Evolutionary conservation across 2,329 filamentous ascomycete species (phyloP).

Genomic region (Emmonsiellopsis sp.): DNA sequence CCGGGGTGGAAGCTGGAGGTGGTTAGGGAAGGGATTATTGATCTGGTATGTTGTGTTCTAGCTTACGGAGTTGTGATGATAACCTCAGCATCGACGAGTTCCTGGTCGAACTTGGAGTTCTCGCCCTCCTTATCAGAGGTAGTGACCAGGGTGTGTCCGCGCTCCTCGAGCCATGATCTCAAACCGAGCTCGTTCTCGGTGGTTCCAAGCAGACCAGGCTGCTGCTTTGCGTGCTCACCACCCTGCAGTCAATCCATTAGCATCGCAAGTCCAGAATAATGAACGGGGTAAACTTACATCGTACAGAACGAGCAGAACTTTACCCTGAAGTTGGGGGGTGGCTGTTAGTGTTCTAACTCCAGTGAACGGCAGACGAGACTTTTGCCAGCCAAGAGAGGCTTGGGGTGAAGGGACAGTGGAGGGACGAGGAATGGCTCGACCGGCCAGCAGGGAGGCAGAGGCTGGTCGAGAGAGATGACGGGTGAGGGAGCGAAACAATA

Average conservation of each 20-base stretch:
- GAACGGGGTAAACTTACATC: slow-evolving; percentile 52
- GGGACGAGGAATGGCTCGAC: slow-evolving; percentile 26
- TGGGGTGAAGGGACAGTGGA: slow-evolving; percentile 9
- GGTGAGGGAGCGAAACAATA: slow-evolving; percentile 56
- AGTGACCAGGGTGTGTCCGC: slow-evolving; percentile 92
- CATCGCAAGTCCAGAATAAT: neutral
- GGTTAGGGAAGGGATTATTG: neutral
- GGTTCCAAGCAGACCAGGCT: slow-evolving; percentile 82
- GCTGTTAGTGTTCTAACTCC: slow-evolving; percentile 55
- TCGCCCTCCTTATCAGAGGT: slow-evolving; percentile 96
- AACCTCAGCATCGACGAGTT: slow-evolving; percentile 92
- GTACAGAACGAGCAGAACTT: slow-evolving; percentile 90
- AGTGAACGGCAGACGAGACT: slow-evolving; percentile 37
- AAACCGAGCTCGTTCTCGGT: slow-evolving; percentile 98
- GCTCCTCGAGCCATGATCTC: slow-evolving; percentile 93
- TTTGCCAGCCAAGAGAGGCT: slow-evolving; percentile 19
- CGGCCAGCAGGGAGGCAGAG: slow-evolving; percentile 41
- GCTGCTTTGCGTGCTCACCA: slow-evolving; percentile 76
- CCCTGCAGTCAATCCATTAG: slow-evolving; percentile 39
- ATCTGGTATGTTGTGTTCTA: neutral
- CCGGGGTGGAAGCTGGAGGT: slow-evolving; percentile 80
- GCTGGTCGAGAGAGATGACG: slow-evolving; percentile 47
- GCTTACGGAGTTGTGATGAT: slow-evolving; percentile 96
- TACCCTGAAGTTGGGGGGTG: slow-evolving; percentile 69
- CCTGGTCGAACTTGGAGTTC: slow-evolving; percentile 86